A percentile compares a stretch with the other conserved stretches of the same genome.
These are phyloP conservation scores for Suillus luteus DNA, from an alignment of 768 basidiomycete species.

Conservation along the genomic window DNA sequence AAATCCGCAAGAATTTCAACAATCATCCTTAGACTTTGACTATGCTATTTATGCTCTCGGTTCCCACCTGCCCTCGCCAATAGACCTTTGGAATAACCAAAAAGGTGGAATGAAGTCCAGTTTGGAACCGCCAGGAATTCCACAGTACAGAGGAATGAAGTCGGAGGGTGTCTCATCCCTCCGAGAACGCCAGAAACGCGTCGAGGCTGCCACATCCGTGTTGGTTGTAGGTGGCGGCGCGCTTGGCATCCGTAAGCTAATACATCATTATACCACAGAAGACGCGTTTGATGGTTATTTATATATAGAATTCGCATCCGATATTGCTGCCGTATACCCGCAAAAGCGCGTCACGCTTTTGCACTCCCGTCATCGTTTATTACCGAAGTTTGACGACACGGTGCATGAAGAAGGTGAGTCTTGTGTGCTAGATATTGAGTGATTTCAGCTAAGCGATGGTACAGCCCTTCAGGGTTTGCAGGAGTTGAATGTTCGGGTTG, in stretches of 20 bases:
- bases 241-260: constrained; percentile 66
- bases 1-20: constrained; percentile 6
- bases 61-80: constrained; percentile 53
- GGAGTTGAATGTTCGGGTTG: constrained; percentile 46
- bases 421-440: not conserved
- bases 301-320: constrained; percentile 58
- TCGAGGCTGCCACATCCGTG: constrained; percentile 50
- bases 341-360: constrained; percentile 56
- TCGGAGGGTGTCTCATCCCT: constrained; percentile 52
- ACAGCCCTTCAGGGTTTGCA: constrained; percentile 43
- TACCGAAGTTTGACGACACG: constrained; percentile 49
- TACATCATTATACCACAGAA: not conserved
- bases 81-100: constrained; percentile 51
- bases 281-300: not conserved
- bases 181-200: constrained; percentile 46
- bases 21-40: constrained; percentile 47
- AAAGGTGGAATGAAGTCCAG: not conserved
- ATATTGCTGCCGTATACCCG: constrained; percentile 58
- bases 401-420: constrained; percentile 55
- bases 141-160: constrained; percentile 45
- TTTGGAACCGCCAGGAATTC: not conserved
- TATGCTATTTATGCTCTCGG: constrained; percentile 65
- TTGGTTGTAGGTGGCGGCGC: constrained; percentile 75
- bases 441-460: too few relatives aligned
- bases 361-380: constrained; percentile 56